phyloP scores from a whole-genome alignment of 306 rosid genomes.

The Heteromeles arbutifolia region DNA sequence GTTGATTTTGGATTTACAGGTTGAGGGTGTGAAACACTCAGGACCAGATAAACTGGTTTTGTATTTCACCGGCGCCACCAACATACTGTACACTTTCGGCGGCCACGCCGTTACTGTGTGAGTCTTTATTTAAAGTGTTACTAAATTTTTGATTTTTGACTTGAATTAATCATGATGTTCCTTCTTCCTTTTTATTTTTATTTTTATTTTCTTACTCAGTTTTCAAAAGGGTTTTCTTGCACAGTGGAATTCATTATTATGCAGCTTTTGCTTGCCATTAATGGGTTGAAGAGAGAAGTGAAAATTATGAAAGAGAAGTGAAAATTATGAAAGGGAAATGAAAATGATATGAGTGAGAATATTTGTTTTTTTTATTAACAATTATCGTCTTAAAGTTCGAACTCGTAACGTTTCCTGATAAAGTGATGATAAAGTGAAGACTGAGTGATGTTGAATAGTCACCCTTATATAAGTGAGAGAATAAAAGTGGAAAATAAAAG shows the following conservation, averaged over 20 bases:
- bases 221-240: not conserved
- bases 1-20: slow-evolving; percentile 33
- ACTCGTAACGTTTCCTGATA: not conserved
- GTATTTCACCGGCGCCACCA: slow-evolving; percentile 98
- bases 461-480: too few species aligned
- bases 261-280: slow-evolving; percentile 48
- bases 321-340: slow-evolving; percentile 22
- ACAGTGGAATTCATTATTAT: slow-evolving; percentile 3
- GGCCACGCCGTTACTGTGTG: slow-evolving; percentile 98
- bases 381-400: too few species aligned
- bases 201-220: not conserved
- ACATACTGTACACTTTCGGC: slow-evolving; percentile 94
- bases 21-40: slow-evolving; percentile 64
- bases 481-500: too few species aligned
- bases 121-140: slow-evolving; percentile 12
- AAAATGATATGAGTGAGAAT: not conserved
- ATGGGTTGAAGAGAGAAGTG: slow-evolving; percentile 29
- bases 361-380: too few species aligned
- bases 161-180: slow-evolving; percentile 1
- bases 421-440: not conserved
- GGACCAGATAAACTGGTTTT: slow-evolving; percentile 68
- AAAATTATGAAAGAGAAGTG: slow-evolving; percentile 36
- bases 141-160: not conserved
- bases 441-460: not conserved
- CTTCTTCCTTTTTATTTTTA: not conserved